phyloP scores from a whole-genome alignment of 257 asterid genomes.

The Petrea volubilis region DNA sequence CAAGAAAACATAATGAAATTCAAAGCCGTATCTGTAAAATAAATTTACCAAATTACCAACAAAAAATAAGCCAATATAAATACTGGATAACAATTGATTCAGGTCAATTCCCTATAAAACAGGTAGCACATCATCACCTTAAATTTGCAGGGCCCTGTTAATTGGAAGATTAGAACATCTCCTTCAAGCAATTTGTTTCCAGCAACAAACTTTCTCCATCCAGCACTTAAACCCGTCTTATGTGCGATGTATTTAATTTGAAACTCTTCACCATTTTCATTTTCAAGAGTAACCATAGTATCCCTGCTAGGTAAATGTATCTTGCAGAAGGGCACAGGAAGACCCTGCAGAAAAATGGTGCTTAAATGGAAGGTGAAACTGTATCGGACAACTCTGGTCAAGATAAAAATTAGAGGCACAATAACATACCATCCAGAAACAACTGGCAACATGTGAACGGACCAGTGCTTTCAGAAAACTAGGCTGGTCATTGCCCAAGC shows the following conservation, averaged over 20 bases:
- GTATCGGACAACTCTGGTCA: background rate
- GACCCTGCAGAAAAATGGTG: conserved; percentile 54
- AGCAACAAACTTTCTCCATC: conserved; percentile 87
- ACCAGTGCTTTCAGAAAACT: conserved; percentile 60
- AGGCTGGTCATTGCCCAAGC: conserved; percentile 70
- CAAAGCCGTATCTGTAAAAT: conserved; percentile 3
- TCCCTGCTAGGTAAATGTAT: conserved; percentile 63
- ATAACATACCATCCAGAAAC: conserved; percentile 92
- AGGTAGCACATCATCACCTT: conserved; percentile 50
- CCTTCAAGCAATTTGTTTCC: conserved; percentile 82
- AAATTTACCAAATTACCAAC: background rate
- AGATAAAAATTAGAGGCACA: background rate
- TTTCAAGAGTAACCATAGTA: conserved; percentile 50
- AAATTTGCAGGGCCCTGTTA: conserved; percentile 53
- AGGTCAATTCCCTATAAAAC: conserved; percentile 11
- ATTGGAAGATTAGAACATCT: conserved; percentile 77
- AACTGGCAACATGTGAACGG: conserved; percentile 90
- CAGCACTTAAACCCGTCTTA: conserved; percentile 92
- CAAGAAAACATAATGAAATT: background rate
- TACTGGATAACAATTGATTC: background rate
- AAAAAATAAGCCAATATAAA: background rate
- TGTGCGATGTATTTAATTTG: conserved; percentile 69
- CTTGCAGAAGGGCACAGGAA: conserved; percentile 90
- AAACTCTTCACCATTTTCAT: conserved; percentile 69
- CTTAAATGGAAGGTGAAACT: conserved; percentile 10